Conservation (phyloP, 208 protist species). For the Wallacemonas sp. region DNA sequence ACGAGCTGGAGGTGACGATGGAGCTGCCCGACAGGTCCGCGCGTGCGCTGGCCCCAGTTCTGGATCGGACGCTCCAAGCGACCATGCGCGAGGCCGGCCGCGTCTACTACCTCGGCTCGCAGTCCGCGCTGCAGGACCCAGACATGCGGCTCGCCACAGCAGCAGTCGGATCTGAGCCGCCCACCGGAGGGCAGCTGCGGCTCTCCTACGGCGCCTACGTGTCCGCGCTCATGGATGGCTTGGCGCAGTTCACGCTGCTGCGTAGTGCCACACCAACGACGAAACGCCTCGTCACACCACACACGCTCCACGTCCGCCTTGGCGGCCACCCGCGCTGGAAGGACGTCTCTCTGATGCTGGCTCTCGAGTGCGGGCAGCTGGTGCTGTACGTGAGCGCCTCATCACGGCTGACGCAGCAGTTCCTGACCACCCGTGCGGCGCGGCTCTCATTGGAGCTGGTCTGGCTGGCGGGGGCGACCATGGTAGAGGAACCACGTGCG, state of each 20-base stretch:
- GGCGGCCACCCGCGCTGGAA: constrained; percentile 46
- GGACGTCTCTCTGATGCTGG: constrained; percentile 53
- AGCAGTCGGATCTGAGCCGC: neutral
- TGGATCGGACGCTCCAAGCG: constrained; percentile 28
- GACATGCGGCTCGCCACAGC: neutral
- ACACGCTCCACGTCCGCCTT: constrained; percentile 51
- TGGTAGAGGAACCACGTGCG: constrained; percentile 39
- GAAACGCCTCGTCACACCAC: constrained; percentile 12
- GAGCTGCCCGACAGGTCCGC: constrained; percentile 19
- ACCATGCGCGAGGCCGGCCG: constrained; percentile 19
- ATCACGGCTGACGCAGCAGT: constrained; percentile 63
- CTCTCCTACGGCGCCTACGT: constrained; percentile 28
- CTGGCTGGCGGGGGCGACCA: constrained; percentile 61
- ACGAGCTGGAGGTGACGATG: constrained; percentile 37
- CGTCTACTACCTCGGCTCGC: constrained; percentile 42
- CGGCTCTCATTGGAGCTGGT: constrained; percentile 27
- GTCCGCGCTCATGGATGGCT: constrained; percentile 19
- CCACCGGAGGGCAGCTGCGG: neutral
- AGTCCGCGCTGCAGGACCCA: neutral
- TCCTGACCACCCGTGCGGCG: constrained; percentile 29
- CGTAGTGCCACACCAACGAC: constrained; percentile 1
- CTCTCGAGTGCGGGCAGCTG: constrained; percentile 51
- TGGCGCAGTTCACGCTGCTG: constrained; percentile 21
- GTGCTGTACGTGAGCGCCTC: constrained; percentile 60
- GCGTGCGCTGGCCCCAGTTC: neutral